Percentiles rank a stretch among this genome's conserved stretches.
These are phyloP conservation scores for Paxillus rubicundulus DNA, from an alignment of 768 basidiomycete genomes.

Conservation along the genomic window DNA sequence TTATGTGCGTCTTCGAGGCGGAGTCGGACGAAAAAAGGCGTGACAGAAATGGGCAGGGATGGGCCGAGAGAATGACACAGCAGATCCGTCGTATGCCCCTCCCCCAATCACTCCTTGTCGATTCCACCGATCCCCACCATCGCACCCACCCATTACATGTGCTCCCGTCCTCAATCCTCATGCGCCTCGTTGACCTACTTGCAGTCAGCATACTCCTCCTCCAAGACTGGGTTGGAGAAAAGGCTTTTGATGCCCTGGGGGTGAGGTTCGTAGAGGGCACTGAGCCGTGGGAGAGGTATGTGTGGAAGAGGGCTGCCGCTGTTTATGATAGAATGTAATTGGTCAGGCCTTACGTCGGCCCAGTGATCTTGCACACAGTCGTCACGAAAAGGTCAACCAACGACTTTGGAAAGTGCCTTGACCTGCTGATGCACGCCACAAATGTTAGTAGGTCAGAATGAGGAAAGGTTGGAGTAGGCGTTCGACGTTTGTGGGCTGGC, in stretches of 20 bases:
- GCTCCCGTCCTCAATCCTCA: not conserved
- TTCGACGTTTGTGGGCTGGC: no score
- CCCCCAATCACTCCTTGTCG: no score
- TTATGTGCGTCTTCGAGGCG: not conserved
- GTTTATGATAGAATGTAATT: no score
- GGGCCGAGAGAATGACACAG: not conserved
- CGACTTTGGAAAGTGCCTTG: no score
- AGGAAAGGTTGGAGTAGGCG: no score
- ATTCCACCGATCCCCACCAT: no score
- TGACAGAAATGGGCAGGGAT: not conserved
- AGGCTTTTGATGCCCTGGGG: constrained; percentile 34
- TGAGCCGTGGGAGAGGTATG: constrained; percentile 49
- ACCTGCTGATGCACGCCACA: no score
- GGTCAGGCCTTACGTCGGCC: no score
- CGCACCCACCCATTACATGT: no score
- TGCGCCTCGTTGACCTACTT: constrained; percentile 9
- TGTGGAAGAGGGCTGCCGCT: constrained; percentile 38
- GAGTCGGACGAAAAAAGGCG: not conserved
- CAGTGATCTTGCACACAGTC: no score
- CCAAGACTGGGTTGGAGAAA: constrained; percentile 38
- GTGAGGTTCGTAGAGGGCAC: constrained; percentile 50
- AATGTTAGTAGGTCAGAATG: no score
- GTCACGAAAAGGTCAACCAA: no score
- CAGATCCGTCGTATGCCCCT: constrained; percentile 13
- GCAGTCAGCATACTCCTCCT: constrained; percentile 22